phyloP scores from a whole-genome alignment of 2,329 filamentous ascomycete species.

The Cladosporium sp. region DNA sequence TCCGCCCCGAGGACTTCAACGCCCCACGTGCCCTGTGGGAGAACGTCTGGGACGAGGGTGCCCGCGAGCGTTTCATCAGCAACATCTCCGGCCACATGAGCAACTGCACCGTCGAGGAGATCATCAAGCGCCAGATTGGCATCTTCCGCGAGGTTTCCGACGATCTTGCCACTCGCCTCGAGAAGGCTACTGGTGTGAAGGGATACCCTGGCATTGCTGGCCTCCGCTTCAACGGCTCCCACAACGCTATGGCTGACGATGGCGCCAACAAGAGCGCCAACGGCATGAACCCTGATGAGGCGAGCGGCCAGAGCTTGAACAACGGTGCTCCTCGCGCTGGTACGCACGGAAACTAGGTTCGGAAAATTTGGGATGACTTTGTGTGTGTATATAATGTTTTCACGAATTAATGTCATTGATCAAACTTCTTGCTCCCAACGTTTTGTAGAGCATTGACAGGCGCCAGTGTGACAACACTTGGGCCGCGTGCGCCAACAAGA shows the following conservation, averaged over 20 bases:
- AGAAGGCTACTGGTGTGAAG: constrained; percentile 65
- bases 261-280: constrained; percentile 53
- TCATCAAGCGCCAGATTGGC: constrained; percentile 64
- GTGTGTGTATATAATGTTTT: constrained; percentile 19
- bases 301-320: constrained; percentile 36
- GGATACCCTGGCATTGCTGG: constrained; percentile 60
- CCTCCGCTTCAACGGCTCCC: constrained; percentile 61
- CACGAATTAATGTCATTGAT: constrained; percentile 11
- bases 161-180: constrained; percentile 59
- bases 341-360: constrained; percentile 39
- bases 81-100: constrained; percentile 65
- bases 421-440: neutral
- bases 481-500: too few relatives aligned
- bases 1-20: constrained; percentile 57
- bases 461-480: too few relatives aligned
- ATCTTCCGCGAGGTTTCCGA: constrained; percentile 66
- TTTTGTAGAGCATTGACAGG: neutral
- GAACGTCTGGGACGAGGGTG: constrained; percentile 62
- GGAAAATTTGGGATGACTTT: neutral
- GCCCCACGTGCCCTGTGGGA: constrained; percentile 62
- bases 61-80: constrained; percentile 59
- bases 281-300: constrained; percentile 44
- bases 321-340: constrained; percentile 54
- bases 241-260: constrained; percentile 62
- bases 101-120: constrained; percentile 59